phyloP scores from a whole-genome alignment of 768 basidiomycete species.

The Auriscalpium microsporum region DNA sequence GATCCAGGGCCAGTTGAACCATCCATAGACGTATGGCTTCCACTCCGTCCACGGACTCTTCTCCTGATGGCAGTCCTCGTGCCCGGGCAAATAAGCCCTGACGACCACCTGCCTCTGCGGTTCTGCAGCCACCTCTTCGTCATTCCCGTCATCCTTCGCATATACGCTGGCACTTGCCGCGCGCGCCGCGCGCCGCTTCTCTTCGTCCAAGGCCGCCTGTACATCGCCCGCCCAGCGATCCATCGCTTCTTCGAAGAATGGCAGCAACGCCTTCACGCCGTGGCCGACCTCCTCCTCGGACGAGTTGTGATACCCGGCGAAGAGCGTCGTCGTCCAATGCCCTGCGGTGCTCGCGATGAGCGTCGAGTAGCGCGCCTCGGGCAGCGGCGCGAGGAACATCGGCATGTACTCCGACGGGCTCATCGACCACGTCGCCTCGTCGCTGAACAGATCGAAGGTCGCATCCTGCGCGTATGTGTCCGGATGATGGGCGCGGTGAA shows the following conservation, averaged over 20 bases:
- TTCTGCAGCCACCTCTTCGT: background rate
- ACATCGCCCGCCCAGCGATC: conserved; percentile 43
- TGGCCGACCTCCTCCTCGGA: conserved; percentile 25
- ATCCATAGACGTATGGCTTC: conserved; percentile 35
- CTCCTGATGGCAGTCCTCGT: conserved; percentile 52
- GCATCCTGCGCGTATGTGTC: background rate
- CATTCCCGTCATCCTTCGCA: conserved; percentile 16
- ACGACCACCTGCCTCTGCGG: conserved; percentile 41
- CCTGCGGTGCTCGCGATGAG: conserved; percentile 58
- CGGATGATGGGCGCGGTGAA: conserved; percentile 30
- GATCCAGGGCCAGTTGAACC: conserved; percentile 64
- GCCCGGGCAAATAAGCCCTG: conserved; percentile 55
- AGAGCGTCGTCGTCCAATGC: conserved; percentile 58
- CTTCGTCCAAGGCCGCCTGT: conserved; percentile 35
- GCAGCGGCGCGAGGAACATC: conserved; percentile 38
- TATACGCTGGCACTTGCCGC: conserved; percentile 3
- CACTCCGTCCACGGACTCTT: conserved; percentile 39
- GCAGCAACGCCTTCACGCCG: conserved; percentile 46
- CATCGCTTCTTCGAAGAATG: conserved; percentile 54
- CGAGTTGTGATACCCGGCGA: conserved; percentile 34
- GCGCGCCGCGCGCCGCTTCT: conserved; percentile 15
- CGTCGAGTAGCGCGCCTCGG: conserved; percentile 48
- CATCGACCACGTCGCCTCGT: conserved; percentile 47
- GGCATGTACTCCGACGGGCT: conserved; percentile 44
- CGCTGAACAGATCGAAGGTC: conserved; percentile 40